Percentiles rank a stretch among this genome's conserved stretches.
These are phyloP conservation scores for Candida coquimbonensis DNA, from an alignment of 805 yeast genomes.

Conservation along the genomic window DNA sequence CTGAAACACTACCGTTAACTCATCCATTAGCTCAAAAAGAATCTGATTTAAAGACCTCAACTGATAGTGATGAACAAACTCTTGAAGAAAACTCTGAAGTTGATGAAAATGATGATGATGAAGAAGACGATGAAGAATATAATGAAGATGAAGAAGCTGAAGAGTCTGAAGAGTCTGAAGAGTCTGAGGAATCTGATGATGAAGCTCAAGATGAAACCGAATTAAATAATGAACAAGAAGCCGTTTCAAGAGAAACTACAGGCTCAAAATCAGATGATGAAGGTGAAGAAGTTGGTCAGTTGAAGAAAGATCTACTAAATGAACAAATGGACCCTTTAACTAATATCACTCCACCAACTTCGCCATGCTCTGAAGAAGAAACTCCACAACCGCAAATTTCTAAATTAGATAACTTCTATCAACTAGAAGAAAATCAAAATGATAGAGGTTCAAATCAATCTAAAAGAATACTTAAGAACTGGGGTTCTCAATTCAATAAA, in stretches of 20 bases:
- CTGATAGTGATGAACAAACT: slow-evolving; percentile 20
- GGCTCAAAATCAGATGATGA: slow-evolving; percentile 13
- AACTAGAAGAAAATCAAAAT: slow-evolving; percentile 45
- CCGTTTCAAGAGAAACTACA: neutral
- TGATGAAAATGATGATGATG: slow-evolving; percentile 8
- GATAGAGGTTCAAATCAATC: slow-evolving; percentile 64
- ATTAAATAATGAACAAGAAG: too few relatives aligned
- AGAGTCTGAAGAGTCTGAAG: slow-evolving; percentile 15
- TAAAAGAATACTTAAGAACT: slow-evolving; percentile 57
- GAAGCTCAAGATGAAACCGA: slow-evolving; percentile 1
- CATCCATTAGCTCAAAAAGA: slow-evolving; percentile 19
- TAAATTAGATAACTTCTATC: slow-evolving; percentile 51
- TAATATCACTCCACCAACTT: slow-evolving; percentile 24
- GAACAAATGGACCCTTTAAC: slow-evolving; percentile 9
- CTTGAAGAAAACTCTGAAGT: slow-evolving; percentile 4
- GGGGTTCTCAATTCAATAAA: slow-evolving; percentile 47
- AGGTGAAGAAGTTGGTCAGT: slow-evolving; percentile 9
- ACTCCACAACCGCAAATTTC: slow-evolving; percentile 24
- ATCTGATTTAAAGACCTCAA: slow-evolving; percentile 8
- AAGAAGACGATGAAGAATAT: slow-evolving; percentile 12
- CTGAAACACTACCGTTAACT: slow-evolving; percentile 6
- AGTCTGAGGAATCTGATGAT: slow-evolving; percentile 1
- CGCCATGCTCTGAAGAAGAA: slow-evolving; percentile 28
- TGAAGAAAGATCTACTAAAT: slow-evolving; percentile 22
- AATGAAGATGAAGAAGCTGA: slow-evolving; percentile 6